phyloP scores from a whole-genome alignment of 805 yeast genomes.

The Saccharomycopsis fibuligera region DNA sequence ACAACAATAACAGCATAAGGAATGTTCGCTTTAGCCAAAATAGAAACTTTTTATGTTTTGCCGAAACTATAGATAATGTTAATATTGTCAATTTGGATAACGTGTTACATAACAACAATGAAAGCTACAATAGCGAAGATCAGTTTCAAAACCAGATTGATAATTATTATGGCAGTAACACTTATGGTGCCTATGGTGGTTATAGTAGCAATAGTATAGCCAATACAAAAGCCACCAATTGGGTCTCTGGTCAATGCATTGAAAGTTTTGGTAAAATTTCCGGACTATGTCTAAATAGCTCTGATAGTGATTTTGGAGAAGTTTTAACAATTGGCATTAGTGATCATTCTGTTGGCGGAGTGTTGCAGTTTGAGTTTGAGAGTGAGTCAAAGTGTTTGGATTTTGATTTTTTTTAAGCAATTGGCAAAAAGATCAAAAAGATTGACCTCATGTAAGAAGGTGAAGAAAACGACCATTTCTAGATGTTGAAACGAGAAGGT shows the following conservation, averaged over 20 bases:
- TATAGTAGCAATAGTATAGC: not conserved
- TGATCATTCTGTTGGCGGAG: slow-evolving; percentile 53
- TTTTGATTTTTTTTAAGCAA: slow-evolving; percentile 31
- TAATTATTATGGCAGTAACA: too few relatives aligned
- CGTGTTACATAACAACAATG: not conserved
- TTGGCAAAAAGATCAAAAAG: not conserved
- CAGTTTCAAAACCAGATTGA: too few relatives aligned
- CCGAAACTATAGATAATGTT: slow-evolving; percentile 54
- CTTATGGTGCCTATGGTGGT: too few relatives aligned
- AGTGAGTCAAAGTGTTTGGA: slow-evolving; percentile 33
- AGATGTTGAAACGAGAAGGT: not conserved
- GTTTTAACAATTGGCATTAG: slow-evolving; percentile 46
- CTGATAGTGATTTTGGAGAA: slow-evolving; percentile 40
- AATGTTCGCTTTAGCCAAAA: slow-evolving; percentile 43
- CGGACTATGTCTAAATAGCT: slow-evolving; percentile 44
- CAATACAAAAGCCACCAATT: not conserved
- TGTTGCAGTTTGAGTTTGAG: slow-evolving; percentile 40
- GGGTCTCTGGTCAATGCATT: slow-evolving; percentile 36
- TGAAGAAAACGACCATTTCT: not conserved
- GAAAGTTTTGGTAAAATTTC: slow-evolving; percentile 53
- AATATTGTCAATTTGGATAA: slow-evolving; percentile 40
- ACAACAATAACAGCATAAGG: slow-evolving; percentile 29
- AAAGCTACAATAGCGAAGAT: not conserved
- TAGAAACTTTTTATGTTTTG: slow-evolving; percentile 45
- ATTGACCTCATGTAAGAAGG: not conserved